Base-by-base conservation (phyloP, 305 asterid genomes). In the Ilex paraguariensis region DNA sequence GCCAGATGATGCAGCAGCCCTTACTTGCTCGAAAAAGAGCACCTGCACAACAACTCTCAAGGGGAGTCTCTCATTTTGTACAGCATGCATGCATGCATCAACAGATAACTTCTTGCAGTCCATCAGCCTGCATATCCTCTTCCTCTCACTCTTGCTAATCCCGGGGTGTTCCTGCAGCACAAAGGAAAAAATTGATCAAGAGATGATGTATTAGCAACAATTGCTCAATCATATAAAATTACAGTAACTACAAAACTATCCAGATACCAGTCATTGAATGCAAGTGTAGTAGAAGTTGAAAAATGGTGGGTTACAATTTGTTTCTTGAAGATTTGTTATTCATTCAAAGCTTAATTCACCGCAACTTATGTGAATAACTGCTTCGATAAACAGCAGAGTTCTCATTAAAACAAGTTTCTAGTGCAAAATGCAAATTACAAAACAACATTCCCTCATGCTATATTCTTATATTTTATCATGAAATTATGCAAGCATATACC, bases 51-150 rank as follows among this genome's bases (percentile, higher is more conserved):
- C 96, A 0, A 90, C 87, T 0, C 98, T 91, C 17, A 90, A 46
- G 2, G 97, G 98, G 59, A 93, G 94, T 45, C 95, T 69, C 83
- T 93, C 97, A 33, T 93, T 93, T 66, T 93, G 97, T 45, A 90
- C 95, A 0, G 98, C 98, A 7, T 90, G 97, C 95, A 90, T 86
- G 81, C 97, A 87, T 2, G 95, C 97, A 13, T 87, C 96, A 1
- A 84, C 94, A 0, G 97, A 87, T 62, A 93, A 95, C 70, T 90
- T 90, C 81, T 90, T 93, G 84, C 98, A 93, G 82, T 93, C 98
- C 82, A 93, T 81, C 45, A 90, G 77, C 74, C 82, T 66, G 75
- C 97, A 85, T 66, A 93, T 79, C 59, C 64, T 72, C 83, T 93
- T 93, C 73, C 97, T 70, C 57, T 93, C 98, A 13, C 87, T 87